phyloP scores from a whole-genome alignment of 2,329 filamentous ascomycete species.

The Metarhizium guizhouense region DNA sequence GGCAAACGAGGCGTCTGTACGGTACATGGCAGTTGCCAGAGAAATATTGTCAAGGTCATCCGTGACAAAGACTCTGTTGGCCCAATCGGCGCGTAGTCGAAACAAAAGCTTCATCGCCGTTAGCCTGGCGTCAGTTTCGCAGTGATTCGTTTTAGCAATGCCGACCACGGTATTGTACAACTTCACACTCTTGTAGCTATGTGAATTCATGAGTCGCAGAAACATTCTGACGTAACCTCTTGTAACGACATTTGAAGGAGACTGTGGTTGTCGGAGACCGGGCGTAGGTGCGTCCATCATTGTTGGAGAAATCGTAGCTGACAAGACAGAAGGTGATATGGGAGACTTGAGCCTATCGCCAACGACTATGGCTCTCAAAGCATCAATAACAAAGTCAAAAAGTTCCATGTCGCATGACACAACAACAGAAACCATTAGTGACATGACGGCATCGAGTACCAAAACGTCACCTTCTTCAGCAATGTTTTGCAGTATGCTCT shows the following conservation, averaged over 20 bases:
- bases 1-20: constrained; percentile 46
- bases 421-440: constrained; percentile 56
- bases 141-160: constrained; percentile 50
- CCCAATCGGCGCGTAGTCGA: constrained; percentile 73
- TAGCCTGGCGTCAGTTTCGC: constrained; percentile 60
- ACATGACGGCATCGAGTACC: constrained; percentile 56
- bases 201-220: constrained; percentile 58
- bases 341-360: constrained; percentile 39
- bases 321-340: constrained; percentile 19
- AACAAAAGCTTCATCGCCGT: constrained; percentile 73
- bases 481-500: constrained; percentile 52
- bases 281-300: constrained; percentile 12
- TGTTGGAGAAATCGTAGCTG: constrained; percentile 13
- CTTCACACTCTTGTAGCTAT: constrained; percentile 53
- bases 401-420: constrained; percentile 47
- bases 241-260: constrained; percentile 61
- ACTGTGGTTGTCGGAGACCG: constrained; percentile 26
- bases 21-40: constrained; percentile 62
- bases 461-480: constrained; percentile 53
- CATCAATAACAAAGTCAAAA: constrained; percentile 49
- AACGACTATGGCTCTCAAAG: constrained; percentile 40
- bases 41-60: constrained; percentile 62
- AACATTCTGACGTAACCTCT: constrained; percentile 69
- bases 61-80: constrained; percentile 65
- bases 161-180: constrained; percentile 55